Evolutionary conservation across 2,329 filamentous ascomycete species (phyloP).

Genomic region (Pyrenochaeta sp.): DNA sequence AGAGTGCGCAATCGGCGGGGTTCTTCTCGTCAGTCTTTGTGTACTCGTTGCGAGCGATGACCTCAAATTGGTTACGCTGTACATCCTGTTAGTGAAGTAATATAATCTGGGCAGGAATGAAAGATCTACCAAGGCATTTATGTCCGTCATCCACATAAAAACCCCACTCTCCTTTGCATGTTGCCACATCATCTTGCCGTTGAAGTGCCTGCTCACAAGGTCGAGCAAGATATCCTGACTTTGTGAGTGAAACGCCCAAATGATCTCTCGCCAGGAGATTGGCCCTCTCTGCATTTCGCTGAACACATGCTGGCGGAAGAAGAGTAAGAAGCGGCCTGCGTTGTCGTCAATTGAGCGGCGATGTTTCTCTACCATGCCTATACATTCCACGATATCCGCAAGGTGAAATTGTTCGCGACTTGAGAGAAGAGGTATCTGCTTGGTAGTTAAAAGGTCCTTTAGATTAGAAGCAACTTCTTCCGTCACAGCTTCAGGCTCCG

Average conservation of each 20-base stretch:
- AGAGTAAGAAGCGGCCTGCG: slow-evolving; percentile 84
- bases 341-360: slow-evolving; percentile 90
- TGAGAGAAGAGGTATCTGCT: slow-evolving; percentile 81
- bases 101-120: not conserved
- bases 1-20: slow-evolving; percentile 88
- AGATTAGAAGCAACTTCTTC: slow-evolving; percentile 75
- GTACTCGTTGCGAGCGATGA: slow-evolving; percentile 93
- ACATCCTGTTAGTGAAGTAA: not conserved
- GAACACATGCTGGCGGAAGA: slow-evolving; percentile 82
- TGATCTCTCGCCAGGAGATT: slow-evolving; percentile 78
- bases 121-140: slow-evolving; percentile 72
- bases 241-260: slow-evolving; percentile 83
- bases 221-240: slow-evolving; percentile 91
- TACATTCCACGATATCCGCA: slow-evolving; percentile 84
- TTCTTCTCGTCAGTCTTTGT: slow-evolving; percentile 87
- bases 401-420: slow-evolving; percentile 87
- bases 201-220: slow-evolving; percentile 80
- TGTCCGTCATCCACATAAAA: slow-evolving; percentile 93
- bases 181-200: slow-evolving; percentile 82
- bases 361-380: slow-evolving; percentile 84
- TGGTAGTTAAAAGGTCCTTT: slow-evolving; percentile 77
- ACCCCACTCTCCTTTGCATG: slow-evolving; percentile 86
- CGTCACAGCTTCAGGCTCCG: slow-evolving; percentile 71
- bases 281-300: slow-evolving; percentile 69
- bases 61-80: slow-evolving; percentile 81